A percentile compares a stretch with the other conserved stretches of the same genome.
These are phyloP conservation scores for Chlorella variabilis DNA, from an alignment of 163 green algal species.

Conservation along the genomic window DNA sequence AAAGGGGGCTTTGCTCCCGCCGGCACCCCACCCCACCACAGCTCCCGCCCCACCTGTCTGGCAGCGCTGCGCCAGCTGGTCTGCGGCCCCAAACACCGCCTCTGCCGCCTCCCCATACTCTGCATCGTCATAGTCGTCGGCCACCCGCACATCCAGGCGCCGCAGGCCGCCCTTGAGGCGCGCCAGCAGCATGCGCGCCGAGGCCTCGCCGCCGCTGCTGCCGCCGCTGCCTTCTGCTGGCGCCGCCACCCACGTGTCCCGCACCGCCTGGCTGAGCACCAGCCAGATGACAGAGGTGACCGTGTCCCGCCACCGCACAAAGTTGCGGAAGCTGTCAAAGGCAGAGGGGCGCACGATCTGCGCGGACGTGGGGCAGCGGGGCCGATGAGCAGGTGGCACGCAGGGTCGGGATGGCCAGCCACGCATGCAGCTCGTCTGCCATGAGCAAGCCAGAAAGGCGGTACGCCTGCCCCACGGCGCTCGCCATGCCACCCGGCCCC, in stretches of 20 bases:
- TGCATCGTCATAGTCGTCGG: constrained; percentile 73
- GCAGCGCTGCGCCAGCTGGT: constrained; percentile 32
- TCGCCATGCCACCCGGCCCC: neutral
- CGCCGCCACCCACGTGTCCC: constrained; percentile 9
- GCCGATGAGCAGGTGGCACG: neutral
- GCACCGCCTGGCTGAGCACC: constrained; percentile 45
- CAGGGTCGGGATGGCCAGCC: too few species aligned
- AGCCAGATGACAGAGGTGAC: constrained; percentile 43
- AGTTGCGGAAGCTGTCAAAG: constrained; percentile 60
- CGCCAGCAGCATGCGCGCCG: constrained; percentile 43
- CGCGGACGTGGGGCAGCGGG: neutral
- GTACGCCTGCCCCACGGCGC: too few species aligned
- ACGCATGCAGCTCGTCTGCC: too few species aligned
- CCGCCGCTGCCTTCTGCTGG: neutral
- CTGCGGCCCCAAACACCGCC: constrained; percentile 32
- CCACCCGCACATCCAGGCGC: constrained; percentile 59
- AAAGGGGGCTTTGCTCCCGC: too few species aligned
- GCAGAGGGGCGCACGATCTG: constrained; percentile 48
- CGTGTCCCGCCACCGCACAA: constrained; percentile 53
- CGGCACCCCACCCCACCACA: constrained; percentile 21
- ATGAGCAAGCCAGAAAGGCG: neutral
- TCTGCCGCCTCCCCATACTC: constrained; percentile 64
- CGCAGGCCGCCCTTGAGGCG: constrained; percentile 58
- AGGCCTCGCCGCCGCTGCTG: neutral
- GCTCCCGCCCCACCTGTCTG: constrained; percentile 24